These are phyloP conservation scores for Solanum bulbocastanum DNA, from an alignment of 257 asterid species.

Conservation along the genomic window DNA sequence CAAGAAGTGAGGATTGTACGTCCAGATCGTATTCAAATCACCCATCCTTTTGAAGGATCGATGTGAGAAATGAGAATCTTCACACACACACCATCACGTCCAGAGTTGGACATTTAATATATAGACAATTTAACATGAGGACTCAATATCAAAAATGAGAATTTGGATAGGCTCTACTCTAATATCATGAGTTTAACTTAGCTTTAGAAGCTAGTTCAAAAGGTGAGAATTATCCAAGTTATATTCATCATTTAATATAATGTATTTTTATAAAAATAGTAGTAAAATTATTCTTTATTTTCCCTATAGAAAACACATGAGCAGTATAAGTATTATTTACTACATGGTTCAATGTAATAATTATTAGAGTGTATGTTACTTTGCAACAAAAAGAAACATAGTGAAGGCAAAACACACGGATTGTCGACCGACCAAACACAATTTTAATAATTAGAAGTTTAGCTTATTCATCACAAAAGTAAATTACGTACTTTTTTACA, in stretches of 20 bases:
- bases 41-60: too few relatives aligned
- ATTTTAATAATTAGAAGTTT: background rate
- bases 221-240: background rate
- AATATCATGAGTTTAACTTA: background rate
- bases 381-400: conserved; percentile 26
- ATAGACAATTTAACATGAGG: background rate
- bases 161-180: background rate
- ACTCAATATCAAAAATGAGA: background rate
- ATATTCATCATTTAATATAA: too few relatives aligned
- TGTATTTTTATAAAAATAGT: too few relatives aligned
- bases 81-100: background rate
- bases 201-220: background rate
- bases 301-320: background rate
- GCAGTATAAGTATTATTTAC: background rate
- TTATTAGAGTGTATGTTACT: conserved; percentile 27
- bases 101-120: background rate
- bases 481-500: background rate
- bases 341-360: conserved; percentile 7
- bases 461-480: background rate
- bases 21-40: too few relatives aligned
- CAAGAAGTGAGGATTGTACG: too few relatives aligned
- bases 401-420: conserved; percentile 59
- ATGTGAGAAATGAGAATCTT: background rate
- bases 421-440: conserved; percentile 69
- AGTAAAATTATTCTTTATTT: background rate